Conservation (phyloP, 139 green algal genomes). For the Pycnococcus provasolii region DNA sequence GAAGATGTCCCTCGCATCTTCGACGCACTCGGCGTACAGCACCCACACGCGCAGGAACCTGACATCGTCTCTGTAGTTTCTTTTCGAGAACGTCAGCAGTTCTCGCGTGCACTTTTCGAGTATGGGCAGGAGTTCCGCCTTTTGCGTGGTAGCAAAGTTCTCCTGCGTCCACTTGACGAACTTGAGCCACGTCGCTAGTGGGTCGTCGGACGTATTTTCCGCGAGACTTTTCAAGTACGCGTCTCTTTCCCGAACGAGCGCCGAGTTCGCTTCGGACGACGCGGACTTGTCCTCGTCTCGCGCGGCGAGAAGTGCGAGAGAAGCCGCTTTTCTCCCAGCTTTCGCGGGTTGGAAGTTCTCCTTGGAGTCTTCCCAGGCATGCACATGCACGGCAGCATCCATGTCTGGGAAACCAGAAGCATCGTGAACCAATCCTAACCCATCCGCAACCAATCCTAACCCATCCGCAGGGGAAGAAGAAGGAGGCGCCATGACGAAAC, state of each 20-base stretch:
- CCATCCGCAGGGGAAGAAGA: too few species aligned
- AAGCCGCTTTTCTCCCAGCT: conserved; percentile 42
- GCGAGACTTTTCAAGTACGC: conserved; percentile 47
- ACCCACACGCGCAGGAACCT: conserved; percentile 87
- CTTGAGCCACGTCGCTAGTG: conserved; percentile 66
- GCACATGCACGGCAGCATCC: background rate
- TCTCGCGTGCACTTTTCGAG: conserved; percentile 67
- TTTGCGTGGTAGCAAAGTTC: conserved; percentile 32
- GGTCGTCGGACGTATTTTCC: conserved; percentile 60
- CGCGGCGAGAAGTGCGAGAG: conserved; percentile 6
- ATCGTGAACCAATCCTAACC: too few species aligned
- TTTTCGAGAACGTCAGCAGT: background rate
- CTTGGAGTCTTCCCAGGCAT: conserved; percentile 64
- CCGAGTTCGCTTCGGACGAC: background rate
- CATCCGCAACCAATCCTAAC: too few species aligned
- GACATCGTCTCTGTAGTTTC: conserved; percentile 61
- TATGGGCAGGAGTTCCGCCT: conserved; percentile 56
- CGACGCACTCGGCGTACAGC: conserved; percentile 79
- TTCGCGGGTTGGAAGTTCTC: conserved; percentile 75
- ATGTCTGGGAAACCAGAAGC: background rate
- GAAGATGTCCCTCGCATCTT: conserved; percentile 79
- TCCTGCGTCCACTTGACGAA: conserved; percentile 83
- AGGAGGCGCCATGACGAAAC: too few species aligned
- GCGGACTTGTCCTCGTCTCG: conserved; percentile 20
- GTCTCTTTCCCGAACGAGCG: conserved; percentile 27